Percentiles rank a stretch among this genome's conserved stretches.
Conservation (phyloP, 352 stramenopile genomes). For the Phytophthora quininea region DNA sequence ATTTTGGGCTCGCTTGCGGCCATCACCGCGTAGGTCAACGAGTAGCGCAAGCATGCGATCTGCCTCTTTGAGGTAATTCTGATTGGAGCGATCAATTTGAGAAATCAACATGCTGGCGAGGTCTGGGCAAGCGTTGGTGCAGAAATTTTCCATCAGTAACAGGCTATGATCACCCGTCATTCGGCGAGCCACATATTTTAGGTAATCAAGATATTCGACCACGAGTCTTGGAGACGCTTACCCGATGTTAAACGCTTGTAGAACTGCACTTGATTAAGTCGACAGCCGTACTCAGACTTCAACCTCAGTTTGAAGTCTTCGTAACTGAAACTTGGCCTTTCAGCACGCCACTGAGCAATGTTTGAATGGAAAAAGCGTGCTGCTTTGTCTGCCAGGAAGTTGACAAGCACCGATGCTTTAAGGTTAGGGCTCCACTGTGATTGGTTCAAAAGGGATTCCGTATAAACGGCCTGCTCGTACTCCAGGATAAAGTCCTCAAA, state of each 20-base stretch:
- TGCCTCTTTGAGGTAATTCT: background rate
- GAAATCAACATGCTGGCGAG: slow-evolving; percentile 8
- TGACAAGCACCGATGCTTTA: slow-evolving; percentile 9
- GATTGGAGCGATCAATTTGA: background rate
- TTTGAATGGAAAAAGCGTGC: slow-evolving; percentile 14
- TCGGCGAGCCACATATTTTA: slow-evolving; percentile 20
- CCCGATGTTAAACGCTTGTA: slow-evolving; percentile 8
- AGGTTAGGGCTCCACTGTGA: background rate
- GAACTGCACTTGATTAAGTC: slow-evolving; percentile 19
- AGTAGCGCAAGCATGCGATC: slow-evolving; percentile 6
- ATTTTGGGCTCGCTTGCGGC: background rate
- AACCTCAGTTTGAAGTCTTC: slow-evolving; percentile 2
- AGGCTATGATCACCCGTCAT: slow-evolving; percentile 18
- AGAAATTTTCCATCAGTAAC: slow-evolving; percentile 12
- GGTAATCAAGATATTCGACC: slow-evolving; percentile 17
- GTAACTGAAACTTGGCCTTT: slow-evolving; percentile 12
- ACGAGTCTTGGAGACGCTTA: slow-evolving; percentile 15
- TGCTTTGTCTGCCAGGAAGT: slow-evolving; percentile 11
- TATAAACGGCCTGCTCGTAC: background rate
- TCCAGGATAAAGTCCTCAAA: background rate
- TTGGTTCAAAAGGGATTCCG: background rate
- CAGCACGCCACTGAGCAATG: slow-evolving; percentile 6
- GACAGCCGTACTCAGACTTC: slow-evolving; percentile 7
- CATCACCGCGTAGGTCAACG: slow-evolving; percentile 3
- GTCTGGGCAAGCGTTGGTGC: slow-evolving; percentile 9